Percentiles rank a stretch among this genome's conserved stretches.
Evolutionary conservation across 1,284 basidiomycete species (phyloP).

Genomic region (Sporisorium iseilematis-ciliati): DNA sequence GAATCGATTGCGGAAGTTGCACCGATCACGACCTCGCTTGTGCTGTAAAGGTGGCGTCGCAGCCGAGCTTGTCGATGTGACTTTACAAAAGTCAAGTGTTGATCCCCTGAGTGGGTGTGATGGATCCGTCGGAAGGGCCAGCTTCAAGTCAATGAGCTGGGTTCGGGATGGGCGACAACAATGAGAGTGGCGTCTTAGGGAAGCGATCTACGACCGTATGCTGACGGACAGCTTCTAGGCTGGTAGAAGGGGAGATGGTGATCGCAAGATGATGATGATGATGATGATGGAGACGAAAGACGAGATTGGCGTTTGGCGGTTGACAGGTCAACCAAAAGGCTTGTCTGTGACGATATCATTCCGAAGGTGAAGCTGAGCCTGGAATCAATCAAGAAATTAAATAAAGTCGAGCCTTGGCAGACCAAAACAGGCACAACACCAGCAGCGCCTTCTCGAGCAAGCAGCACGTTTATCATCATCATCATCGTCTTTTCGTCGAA

Average conservation of each 20-base stretch:
- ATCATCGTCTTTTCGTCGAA: background rate
- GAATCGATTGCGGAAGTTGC: background rate
- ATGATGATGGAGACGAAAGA: background rate
- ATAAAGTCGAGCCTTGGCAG: slow-evolving; percentile 3
- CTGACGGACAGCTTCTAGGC: background rate
- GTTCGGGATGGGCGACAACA: background rate
- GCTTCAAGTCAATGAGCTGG: background rate
- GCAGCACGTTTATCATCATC: background rate
- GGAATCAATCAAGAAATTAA: background rate
- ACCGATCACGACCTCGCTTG: background rate
- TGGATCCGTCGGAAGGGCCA: background rate
- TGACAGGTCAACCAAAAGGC: too few species aligned
- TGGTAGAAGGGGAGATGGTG: background rate
- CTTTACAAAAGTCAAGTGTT: background rate
- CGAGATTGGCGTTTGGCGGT: background rate
- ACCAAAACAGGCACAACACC: background rate
- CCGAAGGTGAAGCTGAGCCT: background rate
- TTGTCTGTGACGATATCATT: background rate
- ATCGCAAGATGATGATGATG: background rate
- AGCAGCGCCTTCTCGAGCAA: background rate
- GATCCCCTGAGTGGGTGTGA: background rate
- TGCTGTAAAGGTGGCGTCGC: background rate
- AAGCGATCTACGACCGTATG: background rate
- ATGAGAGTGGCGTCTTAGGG: background rate
- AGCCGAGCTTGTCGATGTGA: slow-evolving; percentile 3